phyloP scores from a whole-genome alignment of 495 filamentous ascomycete genomes.

The Aspergillus cavernicola region DNA sequence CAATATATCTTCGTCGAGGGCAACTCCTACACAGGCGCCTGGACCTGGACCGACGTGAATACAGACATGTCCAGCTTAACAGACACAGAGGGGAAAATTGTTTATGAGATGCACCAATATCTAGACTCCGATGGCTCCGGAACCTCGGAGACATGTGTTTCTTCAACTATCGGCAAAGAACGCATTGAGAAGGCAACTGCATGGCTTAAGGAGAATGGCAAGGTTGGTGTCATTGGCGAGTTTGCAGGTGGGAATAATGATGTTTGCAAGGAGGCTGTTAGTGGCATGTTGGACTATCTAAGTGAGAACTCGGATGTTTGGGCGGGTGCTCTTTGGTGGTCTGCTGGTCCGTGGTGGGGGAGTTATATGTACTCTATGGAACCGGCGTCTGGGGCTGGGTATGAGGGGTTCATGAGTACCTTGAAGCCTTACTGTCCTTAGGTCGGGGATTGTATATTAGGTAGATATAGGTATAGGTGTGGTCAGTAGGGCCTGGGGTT shows the following conservation, averaged over 20 bases:
- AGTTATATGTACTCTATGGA: conserved; percentile 60
- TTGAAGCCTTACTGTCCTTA: conserved; percentile 30
- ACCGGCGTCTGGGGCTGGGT: conserved; percentile 52
- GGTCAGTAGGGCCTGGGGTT: too few species aligned
- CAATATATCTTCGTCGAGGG: conserved; percentile 75
- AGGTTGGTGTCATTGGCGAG: conserved; percentile 67
- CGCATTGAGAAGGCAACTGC: conserved; percentile 59
- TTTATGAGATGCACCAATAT: conserved; percentile 51
- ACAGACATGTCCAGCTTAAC: conserved; percentile 55
- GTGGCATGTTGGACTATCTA: conserved; percentile 61
- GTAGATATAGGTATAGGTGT: too few species aligned
- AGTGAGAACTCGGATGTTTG: conserved; percentile 62
- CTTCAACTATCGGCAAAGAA: conserved; percentile 61
- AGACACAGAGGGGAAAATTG: conserved; percentile 56
- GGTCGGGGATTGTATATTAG: too few species aligned
- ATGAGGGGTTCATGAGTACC: conserved; percentile 35
- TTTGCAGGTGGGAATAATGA: conserved; percentile 66
- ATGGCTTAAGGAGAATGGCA: conserved; percentile 66
- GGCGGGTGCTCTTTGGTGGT: conserved; percentile 71
- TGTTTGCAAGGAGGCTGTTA: conserved; percentile 59
- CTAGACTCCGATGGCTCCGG: conserved; percentile 61
- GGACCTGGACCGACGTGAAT: conserved; percentile 51
- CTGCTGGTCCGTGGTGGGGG: conserved; percentile 58
- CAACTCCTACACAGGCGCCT: conserved; percentile 65
- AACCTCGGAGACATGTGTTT: conserved; percentile 58